A percentile compares a stretch with the other conserved stretches of the same genome.
Conservation (phyloP, 495 filamentous ascomycete species). For the Podospora fimiseda region DNA sequence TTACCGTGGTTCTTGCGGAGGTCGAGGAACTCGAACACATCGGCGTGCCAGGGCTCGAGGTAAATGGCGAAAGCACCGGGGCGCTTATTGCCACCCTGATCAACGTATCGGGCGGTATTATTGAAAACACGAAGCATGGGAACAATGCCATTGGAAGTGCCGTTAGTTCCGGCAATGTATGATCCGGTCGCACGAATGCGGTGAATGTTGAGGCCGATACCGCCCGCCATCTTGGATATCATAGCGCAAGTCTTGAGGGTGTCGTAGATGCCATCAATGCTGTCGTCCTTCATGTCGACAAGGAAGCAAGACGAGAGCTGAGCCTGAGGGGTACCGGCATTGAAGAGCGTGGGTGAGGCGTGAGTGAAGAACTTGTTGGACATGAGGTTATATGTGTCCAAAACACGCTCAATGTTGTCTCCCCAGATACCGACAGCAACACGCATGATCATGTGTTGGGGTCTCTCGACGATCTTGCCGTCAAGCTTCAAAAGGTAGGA, state of each 20-base stretch:
- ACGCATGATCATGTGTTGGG: conserved; percentile 99
- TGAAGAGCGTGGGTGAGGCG: conserved; percentile 95
- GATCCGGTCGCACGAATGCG: conserved; percentile 93
- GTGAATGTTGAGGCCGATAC: conserved; percentile 93
- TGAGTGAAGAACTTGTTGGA: conserved; percentile 97
- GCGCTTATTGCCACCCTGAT: conserved; percentile 98
- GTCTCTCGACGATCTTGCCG: conserved; percentile 89
- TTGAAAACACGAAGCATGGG: conserved; percentile 98
- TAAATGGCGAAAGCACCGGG: conserved; percentile 98
- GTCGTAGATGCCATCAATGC: conserved; percentile 98
- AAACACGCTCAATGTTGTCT: conserved; percentile 83
- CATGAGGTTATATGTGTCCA: conserved; percentile 98
- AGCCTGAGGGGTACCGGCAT: conserved; percentile 86
- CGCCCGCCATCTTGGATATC: conserved; percentile 98
- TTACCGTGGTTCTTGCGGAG: conserved; percentile 99
- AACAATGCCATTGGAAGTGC: conserved; percentile 93
- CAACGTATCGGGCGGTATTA: conserved; percentile 96
- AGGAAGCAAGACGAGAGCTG: conserved; percentile 97
- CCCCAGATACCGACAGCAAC: conserved; percentile 95
- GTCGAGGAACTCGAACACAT: conserved; percentile 95
- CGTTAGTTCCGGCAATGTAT: conserved; percentile 96
- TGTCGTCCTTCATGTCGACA: conserved; percentile 97
- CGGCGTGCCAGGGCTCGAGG: conserved; percentile 98
- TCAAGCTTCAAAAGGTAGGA: conserved; percentile 92
- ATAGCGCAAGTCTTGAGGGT: conserved; percentile 98